Percentiles rank a stretch among this genome's conserved stretches.
Conservation (phyloP, 148 eudicot genomes). For the Euryodendron excelsum region DNA sequence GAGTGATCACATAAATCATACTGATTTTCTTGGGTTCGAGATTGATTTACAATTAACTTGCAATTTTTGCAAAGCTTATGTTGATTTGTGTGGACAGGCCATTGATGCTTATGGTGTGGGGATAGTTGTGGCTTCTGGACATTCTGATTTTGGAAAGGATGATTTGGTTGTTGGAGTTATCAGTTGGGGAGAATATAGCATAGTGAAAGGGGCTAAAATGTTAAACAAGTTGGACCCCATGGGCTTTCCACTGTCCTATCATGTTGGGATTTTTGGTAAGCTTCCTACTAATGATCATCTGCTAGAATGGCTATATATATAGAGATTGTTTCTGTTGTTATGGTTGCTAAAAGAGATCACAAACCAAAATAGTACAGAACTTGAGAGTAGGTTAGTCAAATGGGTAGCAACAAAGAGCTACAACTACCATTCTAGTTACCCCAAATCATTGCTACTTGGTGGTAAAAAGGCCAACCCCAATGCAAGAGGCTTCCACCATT, state of each 20-base stretch:
- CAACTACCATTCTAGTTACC: too few species aligned
- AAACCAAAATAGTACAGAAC: too few species aligned
- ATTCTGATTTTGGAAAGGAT: conserved; percentile 39
- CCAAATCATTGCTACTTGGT: too few species aligned
- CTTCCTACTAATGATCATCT: neutral
- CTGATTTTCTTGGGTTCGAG: neutral
- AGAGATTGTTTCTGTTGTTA: too few species aligned
- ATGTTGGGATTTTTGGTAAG: conserved; percentile 49
- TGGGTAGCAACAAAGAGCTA: too few species aligned
- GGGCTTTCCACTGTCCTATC: conserved; percentile 53
- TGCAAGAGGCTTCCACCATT: too few species aligned
- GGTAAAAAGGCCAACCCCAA: too few species aligned
- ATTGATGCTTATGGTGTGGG: conserved; percentile 50
- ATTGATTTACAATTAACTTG: neutral
- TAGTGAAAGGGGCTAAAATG: conserved; percentile 20
- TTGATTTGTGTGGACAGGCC: conserved; percentile 10
- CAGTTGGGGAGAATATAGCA: conserved; percentile 49
- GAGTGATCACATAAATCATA: neutral
- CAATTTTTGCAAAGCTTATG: neutral
- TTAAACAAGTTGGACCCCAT: conserved; percentile 37
- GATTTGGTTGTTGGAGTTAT: conserved; percentile 48
- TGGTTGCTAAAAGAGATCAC: too few species aligned
- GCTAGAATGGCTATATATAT: too few species aligned
- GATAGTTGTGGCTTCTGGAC: conserved; percentile 45
- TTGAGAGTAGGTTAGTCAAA: too few species aligned